Conservation (phyloP, 2,329 filamentous ascomycete species). For the Penicillium sumatraense region DNA sequence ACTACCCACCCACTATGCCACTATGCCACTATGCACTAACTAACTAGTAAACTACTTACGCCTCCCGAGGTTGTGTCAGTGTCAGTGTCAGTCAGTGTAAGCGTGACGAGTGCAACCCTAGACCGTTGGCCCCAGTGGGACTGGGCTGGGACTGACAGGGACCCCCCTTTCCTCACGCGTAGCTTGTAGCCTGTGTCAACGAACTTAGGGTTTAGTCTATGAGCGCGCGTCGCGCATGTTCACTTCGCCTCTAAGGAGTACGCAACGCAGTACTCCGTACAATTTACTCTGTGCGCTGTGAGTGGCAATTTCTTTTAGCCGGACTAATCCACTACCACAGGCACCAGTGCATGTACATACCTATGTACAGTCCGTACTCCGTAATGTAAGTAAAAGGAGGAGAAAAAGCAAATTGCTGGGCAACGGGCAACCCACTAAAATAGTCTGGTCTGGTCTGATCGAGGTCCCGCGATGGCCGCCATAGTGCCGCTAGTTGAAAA, state of each 20-base stretch:
- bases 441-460: no score
- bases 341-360: background rate
- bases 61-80: background rate
- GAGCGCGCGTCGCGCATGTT: background rate
- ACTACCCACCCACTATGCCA: no score
- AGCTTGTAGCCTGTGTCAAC: background rate
- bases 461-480: background rate
- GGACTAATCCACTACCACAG: background rate
- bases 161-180: background rate
- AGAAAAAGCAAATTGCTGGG: background rate
- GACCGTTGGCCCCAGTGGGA: slow-evolving; percentile 4
- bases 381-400: background rate
- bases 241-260: no score
- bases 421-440: background rate
- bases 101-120: slow-evolving; percentile 5
- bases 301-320: background rate
- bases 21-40: no score
- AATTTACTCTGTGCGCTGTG: no score
- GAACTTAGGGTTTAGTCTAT: background rate
- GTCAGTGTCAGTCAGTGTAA: background rate
- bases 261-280: no score
- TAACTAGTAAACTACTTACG: background rate
- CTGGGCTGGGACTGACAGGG: background rate
- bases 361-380: no score
- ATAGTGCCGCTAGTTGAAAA: background rate